Base-by-base conservation (phyloP, 768 basidiomycete species). In the Sporobolomyces roseus region DNA sequence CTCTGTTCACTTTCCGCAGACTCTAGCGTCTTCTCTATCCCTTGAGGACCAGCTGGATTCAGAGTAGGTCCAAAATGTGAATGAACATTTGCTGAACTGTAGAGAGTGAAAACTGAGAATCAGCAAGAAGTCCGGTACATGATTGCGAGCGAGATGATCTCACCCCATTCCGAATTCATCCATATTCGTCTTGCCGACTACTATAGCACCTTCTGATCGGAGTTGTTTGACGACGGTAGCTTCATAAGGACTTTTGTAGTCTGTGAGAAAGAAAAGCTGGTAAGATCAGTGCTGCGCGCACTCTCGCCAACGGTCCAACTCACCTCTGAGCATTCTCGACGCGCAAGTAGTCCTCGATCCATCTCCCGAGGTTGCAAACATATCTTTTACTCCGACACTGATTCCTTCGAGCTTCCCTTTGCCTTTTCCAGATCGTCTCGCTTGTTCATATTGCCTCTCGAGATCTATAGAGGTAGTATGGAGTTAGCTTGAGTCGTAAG, bases 141-240 rank as follows among this genome's bases (percentile, higher is more conserved):
- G 38, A 41, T 17, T 9, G 38, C 45, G 45, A 46, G 12, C 29
- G 38, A 53, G 29, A 38, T 29, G 13, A 4, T 46, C 86, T 25
- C 65, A 93, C 88, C 94, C 94, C 94, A 98, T 98, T 1, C 94
- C 94, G 79, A 98, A 98, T 79, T 98, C 93, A 77, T 99, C 94
- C 78, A 91, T 91, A 76, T 94, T 93, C 1, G 93, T 87, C 79
- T 96, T 96, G 1, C 92, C 94, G 2, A 88, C 75, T 16, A 97
- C 83, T 23, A 84, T 78, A 0, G 87, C 91, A 0, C 91, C 92
- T 0, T 81, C 80, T 1, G 80, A 69, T 1, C 82, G 81, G 3
- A 98, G 79, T 14, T 86, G 79, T 6, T 79, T 67, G 0, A 96
- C 89, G 9, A 88, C 89, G 1, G 91, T 94, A 55, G 94, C 90